A percentile compares a stretch with the other conserved stretches of the same genome.
phyloP scores from a whole-genome alignment of 2,329 filamentous ascomycete species.

The Leptodontidium sp. region DNA sequence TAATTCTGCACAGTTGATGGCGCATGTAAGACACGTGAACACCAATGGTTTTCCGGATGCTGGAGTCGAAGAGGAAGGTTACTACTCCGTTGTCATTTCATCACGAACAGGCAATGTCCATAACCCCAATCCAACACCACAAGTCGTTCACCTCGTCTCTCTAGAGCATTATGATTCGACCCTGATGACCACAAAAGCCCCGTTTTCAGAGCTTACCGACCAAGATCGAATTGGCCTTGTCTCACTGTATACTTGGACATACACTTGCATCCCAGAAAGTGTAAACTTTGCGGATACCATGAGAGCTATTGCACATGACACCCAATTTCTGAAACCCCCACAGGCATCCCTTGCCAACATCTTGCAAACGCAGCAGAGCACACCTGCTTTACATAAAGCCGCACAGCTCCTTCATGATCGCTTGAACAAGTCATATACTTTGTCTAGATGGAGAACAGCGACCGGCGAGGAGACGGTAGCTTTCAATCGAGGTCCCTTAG shows the following conservation, averaged over 20 bases:
- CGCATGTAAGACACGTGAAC: slow-evolving; percentile 54
- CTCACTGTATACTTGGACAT: slow-evolving; percentile 53
- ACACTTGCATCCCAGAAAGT: slow-evolving; percentile 47
- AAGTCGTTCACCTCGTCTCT: slow-evolving; percentile 50
- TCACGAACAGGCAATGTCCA: slow-evolving; percentile 48
- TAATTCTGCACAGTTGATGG: not conserved
- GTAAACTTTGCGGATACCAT: slow-evolving; percentile 50
- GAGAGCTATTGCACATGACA: slow-evolving; percentile 37
- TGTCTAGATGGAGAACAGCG: slow-evolving; percentile 47
- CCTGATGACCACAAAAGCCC: slow-evolving; percentile 35
- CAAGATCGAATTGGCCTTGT: slow-evolving; percentile 45
- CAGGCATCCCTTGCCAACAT: too few relatives aligned
- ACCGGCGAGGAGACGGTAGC: slow-evolving; percentile 53
- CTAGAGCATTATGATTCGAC: slow-evolving; percentile 49
- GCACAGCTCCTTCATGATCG: slow-evolving; percentile 26
- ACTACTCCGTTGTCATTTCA: slow-evolving; percentile 50
- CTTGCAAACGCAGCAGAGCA: too few relatives aligned
- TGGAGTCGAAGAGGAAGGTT: slow-evolving; percentile 46
- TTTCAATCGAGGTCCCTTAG: slow-evolving; percentile 51
- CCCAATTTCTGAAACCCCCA: slow-evolving; percentile 32
- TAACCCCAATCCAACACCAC: slow-evolving; percentile 39
- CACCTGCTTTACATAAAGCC: not conserved
- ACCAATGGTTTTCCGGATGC: slow-evolving; percentile 50
- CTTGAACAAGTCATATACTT: slow-evolving; percentile 51
- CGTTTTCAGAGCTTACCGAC: slow-evolving; percentile 2